phyloP scores from a whole-genome alignment of 2,329 filamentous ascomycete genomes.

The Bipolaris cookei region DNA sequence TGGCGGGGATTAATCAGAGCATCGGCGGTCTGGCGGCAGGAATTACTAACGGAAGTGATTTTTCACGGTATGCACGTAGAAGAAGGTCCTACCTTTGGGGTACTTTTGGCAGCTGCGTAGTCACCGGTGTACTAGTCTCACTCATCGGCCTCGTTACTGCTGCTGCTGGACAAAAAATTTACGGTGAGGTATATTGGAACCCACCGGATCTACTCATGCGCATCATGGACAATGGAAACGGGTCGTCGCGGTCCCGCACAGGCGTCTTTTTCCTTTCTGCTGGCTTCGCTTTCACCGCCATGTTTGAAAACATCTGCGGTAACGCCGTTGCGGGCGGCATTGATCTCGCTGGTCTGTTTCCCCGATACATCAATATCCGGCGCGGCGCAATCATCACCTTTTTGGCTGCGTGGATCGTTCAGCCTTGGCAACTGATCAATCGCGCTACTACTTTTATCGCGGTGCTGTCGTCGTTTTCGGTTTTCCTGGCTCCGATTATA shows the following conservation, averaged over 20 bases:
- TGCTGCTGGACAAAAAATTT: conserved; percentile 48
- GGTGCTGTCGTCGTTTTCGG: conserved; percentile 53
- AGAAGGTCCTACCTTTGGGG: conserved; percentile 50
- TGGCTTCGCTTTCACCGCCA: conserved; percentile 46
- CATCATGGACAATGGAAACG: conserved; percentile 55
- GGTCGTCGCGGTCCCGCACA: conserved; percentile 46
- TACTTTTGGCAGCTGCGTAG: conserved; percentile 49
- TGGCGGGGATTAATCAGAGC: conserved; percentile 55
- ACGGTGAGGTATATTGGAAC: conserved; percentile 50
- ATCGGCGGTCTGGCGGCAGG: conserved; percentile 52
- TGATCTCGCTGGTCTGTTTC: conserved; percentile 46
- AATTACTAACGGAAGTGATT: conserved; percentile 54
- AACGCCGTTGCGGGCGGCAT: conserved; percentile 47
- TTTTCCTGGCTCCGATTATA: conserved; percentile 51
- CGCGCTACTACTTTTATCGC: conserved; percentile 45
- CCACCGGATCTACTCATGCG: conserved; percentile 54
- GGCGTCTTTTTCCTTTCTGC: conserved; percentile 48
- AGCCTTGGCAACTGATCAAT: conserved; percentile 50
- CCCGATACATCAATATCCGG: conserved; percentile 45
- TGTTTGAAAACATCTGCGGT: conserved; percentile 52
- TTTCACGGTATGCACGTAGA: conserved; percentile 52
- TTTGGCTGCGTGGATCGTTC: conserved; percentile 44
- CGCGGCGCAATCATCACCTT: conserved; percentile 47
- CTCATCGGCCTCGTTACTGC: conserved; percentile 54
- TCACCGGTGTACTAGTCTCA: conserved; percentile 52